Evolutionary conservation across 495 filamentous ascomycete genomes (phyloP), one percentile per base, ranked within the genome.

Genomic region (Chaetomium tenue): DNA sequence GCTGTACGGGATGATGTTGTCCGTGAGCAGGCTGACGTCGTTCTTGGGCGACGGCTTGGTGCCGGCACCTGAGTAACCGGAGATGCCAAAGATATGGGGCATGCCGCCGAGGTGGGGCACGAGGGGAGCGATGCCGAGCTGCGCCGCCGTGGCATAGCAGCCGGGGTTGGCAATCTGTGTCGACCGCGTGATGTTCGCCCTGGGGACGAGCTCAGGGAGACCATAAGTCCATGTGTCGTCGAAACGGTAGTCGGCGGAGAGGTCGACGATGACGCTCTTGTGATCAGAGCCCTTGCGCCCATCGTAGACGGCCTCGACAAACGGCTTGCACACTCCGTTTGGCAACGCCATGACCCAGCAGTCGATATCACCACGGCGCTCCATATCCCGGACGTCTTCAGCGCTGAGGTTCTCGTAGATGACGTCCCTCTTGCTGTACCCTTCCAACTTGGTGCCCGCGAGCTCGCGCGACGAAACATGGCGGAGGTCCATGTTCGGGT

Each of bases 291-390:
- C 74, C 66, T 78, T 78, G 58, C 85, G 83, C 42, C 84, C 86
- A 75, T 89, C 86, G 71, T 93, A 84, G 53, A 98, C 86, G 30
- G 94, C 93, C 66, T 98, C 92, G 16, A 98, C 91, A 70, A 90
- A 98, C 2, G 94, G 94, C 79, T 93, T 91, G 83, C 92, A 97
- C 62, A 98, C 92, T 56, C 94, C 94, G 71, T 98, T 98, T 15
- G 94, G 94, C 30, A 98, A 84, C 44, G 94, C 94, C 92, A 98
- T 96, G 40, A 98, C 91, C 92, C 92, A 98, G 79, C 92, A 95
- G 80, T 98, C 94, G 60, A 98, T 91, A 59, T 94, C 89, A n/a
- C 89, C 89, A 50, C 89, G 88, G 72, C 90, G 87, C 67, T 93
- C 91, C 91, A 97, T 95, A 60, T 88, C 86, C 58, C 90, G 87